phyloP scores from a whole-genome alignment of 768 basidiomycete genomes.

The Naganishia onofrii region DNA sequence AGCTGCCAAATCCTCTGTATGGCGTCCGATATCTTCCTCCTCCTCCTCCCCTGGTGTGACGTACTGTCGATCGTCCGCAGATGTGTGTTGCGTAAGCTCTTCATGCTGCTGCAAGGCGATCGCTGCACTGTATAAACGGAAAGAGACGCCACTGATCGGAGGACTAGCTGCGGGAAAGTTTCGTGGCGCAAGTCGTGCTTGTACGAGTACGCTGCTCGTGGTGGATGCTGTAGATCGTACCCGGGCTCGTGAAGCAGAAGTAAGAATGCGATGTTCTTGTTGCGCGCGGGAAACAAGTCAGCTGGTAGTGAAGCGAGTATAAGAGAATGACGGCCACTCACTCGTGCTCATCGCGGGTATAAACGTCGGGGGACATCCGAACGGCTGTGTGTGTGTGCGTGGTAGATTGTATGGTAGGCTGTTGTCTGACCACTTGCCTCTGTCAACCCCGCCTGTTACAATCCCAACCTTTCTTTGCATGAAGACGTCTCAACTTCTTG shows the following conservation, averaged over 20 bases:
- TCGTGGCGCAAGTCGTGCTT: constrained; percentile 14
- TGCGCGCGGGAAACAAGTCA: neutral
- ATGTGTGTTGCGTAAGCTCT: no score
- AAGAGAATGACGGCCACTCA: neutral
- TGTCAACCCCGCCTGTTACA: no score
- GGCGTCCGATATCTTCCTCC: neutral
- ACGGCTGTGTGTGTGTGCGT: neutral
- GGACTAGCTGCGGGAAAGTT: neutral
- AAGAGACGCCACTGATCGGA: neutral
- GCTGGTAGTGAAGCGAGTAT: neutral
- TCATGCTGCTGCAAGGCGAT: constrained; percentile 9
- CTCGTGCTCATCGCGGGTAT: constrained; percentile 20
- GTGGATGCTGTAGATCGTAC: constrained; percentile 1
- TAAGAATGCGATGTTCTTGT: constrained; percentile 22
- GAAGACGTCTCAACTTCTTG: neutral
- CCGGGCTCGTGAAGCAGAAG: constrained; percentile 1
- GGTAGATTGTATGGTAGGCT: no score
- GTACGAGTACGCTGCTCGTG: neutral
- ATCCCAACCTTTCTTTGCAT: no score
- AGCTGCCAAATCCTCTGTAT: neutral
- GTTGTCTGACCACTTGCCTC: no score
- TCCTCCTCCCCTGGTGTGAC: no score
- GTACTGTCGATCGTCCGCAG: neutral
- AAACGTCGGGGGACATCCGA: neutral
- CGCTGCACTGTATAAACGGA: neutral